Evolutionary conservation across 495 filamentous ascomycete species (phyloP), one percentile per base, ranked within the genome.

Genomic region (Xylaria sp.): DNA sequence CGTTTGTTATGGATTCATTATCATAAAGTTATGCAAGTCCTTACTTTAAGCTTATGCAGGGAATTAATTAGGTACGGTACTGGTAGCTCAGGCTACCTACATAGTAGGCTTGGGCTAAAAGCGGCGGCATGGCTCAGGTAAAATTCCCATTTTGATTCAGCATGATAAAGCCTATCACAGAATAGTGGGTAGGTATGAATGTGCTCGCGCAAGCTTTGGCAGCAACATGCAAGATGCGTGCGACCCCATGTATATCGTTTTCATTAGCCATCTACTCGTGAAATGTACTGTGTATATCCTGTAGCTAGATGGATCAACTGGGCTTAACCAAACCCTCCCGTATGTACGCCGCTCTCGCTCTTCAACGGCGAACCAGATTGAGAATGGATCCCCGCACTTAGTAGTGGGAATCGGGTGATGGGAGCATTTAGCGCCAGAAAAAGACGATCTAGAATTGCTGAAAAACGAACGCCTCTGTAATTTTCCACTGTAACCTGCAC

Each of bases 231-330:
- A 5, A 26, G 37, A 14, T 44, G 37, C 59, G 21, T 62, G 59
- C 21, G 29, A 59, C 35, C 61, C 61, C 37, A 24, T 12, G 12
- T 64, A 19, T 48, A n/a, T 44, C 43, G 1, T 64, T 31, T 64
- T 48, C 61, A 64, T 64, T 64, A 48, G 17, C 61, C 24, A 48
- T 48, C 41, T 64, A 64, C 17, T 64, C 61, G 61, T 48, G 15
- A 21, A n/a, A 7, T 44, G 12, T 48, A 48, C n/a, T n/a, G n/a
- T n/a, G n/a, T 64, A 26, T 48, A 64, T 48, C 41, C 41, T 33
- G 4, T 44, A 26, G 7, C 41, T 35, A 50, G 41, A 31, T 35
- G 19, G 12, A 14, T 29, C 11, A 64, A 31, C 5, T 5, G 33
- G 41, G 61, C 41, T 64, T 26, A 21, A 43, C 33, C 3, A 17